These are phyloP conservation scores for Aspergillus neoniger DNA, from an alignment of 2,329 filamentous ascomycete species.

Conservation along the genomic window DNA sequence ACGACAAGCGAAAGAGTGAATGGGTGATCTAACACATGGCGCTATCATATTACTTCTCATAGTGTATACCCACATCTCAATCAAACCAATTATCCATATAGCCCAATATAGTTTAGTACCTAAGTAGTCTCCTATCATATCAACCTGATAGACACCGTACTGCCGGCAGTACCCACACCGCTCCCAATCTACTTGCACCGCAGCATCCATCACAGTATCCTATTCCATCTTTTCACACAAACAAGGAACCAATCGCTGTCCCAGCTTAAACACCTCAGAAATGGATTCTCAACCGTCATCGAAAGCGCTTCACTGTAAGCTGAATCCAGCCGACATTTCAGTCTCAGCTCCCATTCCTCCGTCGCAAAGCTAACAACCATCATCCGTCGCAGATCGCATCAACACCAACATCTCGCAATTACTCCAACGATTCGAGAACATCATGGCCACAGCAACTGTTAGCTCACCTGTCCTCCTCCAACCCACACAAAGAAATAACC, in stretches of 20 bases:
- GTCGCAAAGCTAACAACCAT: neutral
- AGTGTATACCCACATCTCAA: neutral
- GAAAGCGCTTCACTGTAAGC: conserved; percentile 23
- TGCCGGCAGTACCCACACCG: conserved; percentile 21
- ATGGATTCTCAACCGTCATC: conserved; percentile 37
- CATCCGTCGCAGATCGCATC: conserved; percentile 42
- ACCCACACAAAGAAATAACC: no score
- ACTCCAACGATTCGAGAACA: conserved; percentile 57
- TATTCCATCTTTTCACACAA: neutral
- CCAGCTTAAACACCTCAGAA: conserved; percentile 1
- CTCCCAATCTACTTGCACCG: conserved; percentile 12
- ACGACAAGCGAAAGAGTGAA: no score
- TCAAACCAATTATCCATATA: neutral
- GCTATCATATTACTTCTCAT: neutral
- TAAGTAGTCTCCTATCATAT: neutral
- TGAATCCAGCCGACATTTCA: no score
- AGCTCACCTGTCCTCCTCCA: neutral
- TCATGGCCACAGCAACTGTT: conserved; percentile 57
- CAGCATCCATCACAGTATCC: conserved; percentile 12
- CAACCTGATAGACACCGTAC: neutral
- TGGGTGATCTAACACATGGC: no score
- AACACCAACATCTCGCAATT: conserved; percentile 48
- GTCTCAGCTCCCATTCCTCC: no score
- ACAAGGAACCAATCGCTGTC: neutral
- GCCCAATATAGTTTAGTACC: neutral